Conservation (phyloP, 1,139 yeast genomes). For the Torulaspora pretoriensis region DNA sequence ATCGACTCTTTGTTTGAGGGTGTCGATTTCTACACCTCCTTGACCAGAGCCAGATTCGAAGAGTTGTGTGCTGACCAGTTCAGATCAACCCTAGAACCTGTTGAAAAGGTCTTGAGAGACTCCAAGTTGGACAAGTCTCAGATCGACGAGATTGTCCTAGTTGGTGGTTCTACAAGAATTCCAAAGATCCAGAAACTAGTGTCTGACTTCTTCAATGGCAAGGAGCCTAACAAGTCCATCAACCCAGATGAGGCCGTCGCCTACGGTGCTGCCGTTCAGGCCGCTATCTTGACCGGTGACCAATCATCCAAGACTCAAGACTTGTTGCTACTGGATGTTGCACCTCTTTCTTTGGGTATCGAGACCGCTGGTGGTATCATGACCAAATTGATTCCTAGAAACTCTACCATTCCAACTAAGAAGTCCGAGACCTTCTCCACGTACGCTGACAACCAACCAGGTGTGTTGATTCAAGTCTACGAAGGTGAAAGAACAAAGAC, state of each 20-base stretch:
- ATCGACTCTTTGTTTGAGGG: conserved; percentile 79
- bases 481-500: conserved; percentile 98
- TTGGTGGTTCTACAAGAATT: conserved; percentile 91
- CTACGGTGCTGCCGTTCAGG: conserved; percentile 77
- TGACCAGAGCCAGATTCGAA: conserved; percentile 88
- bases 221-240: conserved; percentile 80
- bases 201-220: conserved; percentile 82
- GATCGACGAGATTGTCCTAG: conserved; percentile 79
- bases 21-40: conserved; percentile 71
- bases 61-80: conserved; percentile 77
- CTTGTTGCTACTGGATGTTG: conserved; percentile 82
- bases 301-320: conserved; percentile 78
- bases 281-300: conserved; percentile 89
- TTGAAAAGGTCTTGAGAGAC: conserved; percentile 77
- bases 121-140: conserved; percentile 70
- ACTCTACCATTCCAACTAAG: conserved; percentile 94
- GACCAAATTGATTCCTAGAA: conserved; percentile 96
- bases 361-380: conserved; percentile 98
- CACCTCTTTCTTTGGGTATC: conserved; percentile 92
- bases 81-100: conserved; percentile 79
- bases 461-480: conserved; percentile 90
- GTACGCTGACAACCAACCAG: conserved; percentile 95
- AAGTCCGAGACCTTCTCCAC: conserved; percentile 96
- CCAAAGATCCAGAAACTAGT: conserved; percentile 86
- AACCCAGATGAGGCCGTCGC: conserved; percentile 77